Evolutionary conservation across 352 stramenopile genomes (phyloP).

Genomic region (Phytophthora megakarya): DNA sequence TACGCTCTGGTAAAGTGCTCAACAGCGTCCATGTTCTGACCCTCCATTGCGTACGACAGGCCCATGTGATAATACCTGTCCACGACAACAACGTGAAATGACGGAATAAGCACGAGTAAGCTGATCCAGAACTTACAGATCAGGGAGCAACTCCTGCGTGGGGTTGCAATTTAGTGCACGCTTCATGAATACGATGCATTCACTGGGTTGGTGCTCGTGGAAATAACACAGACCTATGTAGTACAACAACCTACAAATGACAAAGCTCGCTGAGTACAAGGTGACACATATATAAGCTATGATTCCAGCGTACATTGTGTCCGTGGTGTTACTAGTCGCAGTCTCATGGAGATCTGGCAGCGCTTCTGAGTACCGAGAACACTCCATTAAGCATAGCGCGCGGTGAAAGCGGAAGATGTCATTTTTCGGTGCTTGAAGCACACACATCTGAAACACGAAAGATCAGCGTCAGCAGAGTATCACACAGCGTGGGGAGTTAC

Average conservation of each 20-base stretch:
- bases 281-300: background rate
- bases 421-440: conserved; percentile 46
- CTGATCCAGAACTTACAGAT: conserved; percentile 58
- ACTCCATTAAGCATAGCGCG: conserved; percentile 66
- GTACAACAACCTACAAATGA: conserved; percentile 58
- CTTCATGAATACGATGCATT: conserved; percentile 60
- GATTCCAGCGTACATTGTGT: conserved; percentile 39
- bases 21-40: conserved; percentile 63
- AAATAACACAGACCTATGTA: conserved; percentile 70
- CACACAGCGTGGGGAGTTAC: background rate
- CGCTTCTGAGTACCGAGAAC: conserved; percentile 48
- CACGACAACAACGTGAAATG: conserved; percentile 1
- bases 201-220: conserved; percentile 45
- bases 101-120: background rate
- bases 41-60: conserved; percentile 55
- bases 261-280: conserved; percentile 6
- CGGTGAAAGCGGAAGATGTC: conserved; percentile 75
- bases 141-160: conserved; percentile 40
- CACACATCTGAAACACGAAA: conserved; percentile 36
- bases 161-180: conserved; percentile 40
- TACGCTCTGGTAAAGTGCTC: conserved; percentile 65
- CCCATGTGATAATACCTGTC: conserved; percentile 79
- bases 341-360: conserved; percentile 59
- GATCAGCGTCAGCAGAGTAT: background rate
- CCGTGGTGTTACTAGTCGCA: conserved; percentile 31